Conservation (phyloP, 495 filamentous ascomycete genomes). For the Pseudoneurospora amorphoporcata region DNA sequence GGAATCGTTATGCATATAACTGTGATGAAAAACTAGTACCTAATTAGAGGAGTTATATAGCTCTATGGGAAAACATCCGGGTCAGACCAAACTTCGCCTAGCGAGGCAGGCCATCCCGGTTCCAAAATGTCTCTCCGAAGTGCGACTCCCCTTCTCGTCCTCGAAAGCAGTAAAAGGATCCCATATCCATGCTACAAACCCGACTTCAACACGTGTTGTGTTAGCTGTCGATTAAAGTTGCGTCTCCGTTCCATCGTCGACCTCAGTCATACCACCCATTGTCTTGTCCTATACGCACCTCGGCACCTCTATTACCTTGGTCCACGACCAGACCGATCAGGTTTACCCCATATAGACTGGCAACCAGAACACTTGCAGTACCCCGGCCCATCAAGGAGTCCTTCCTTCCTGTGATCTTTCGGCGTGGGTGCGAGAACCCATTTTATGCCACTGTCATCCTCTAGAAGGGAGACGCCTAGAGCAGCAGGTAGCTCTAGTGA, state of each 20-base stretch:
- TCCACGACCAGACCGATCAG: neutral
- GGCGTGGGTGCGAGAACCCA: neutral
- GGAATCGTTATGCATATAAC: neutral
- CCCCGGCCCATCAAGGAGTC: neutral
- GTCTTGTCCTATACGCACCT: neutral
- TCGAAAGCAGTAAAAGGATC: neutral
- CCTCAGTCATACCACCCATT: neutral
- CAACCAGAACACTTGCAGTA: neutral
- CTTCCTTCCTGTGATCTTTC: neutral
- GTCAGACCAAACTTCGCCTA: neutral
- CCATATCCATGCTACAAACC: neutral
- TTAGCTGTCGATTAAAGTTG: neutral
- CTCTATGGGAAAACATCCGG: too few species aligned
- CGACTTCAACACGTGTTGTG: neutral
- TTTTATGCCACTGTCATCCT: neutral
- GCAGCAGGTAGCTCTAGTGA: neutral
- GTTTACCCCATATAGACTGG: neutral
- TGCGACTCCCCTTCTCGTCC: neutral
- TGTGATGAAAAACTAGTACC: neutral
- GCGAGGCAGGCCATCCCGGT: neutral
- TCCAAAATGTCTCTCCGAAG: neutral
- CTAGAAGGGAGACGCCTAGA: neutral
- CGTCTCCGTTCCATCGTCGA: neutral
- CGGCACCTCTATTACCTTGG: neutral
- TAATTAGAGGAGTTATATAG: too few species aligned